Conservation (phyloP, 192 early-diverging fungal genomes). For the Mortierella antarctica region DNA sequence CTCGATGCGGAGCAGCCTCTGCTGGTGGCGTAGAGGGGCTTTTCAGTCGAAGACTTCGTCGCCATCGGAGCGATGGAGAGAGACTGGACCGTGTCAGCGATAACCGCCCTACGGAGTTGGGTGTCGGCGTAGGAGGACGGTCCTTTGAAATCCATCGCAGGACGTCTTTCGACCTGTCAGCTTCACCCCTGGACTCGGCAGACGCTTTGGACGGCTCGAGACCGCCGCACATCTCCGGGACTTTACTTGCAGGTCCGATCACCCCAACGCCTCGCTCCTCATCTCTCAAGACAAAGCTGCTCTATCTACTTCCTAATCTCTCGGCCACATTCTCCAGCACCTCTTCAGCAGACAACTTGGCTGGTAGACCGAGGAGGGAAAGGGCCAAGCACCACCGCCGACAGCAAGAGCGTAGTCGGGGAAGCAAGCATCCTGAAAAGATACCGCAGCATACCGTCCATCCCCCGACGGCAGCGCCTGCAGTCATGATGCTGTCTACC, state of each 20-base stretch:
- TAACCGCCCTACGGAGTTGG: not conserved
- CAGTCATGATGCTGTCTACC: conserved; percentile 32
- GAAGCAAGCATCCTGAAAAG: not conserved
- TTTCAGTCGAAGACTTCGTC: conserved; percentile 6
- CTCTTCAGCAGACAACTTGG: not conserved
- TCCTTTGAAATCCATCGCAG: not conserved
- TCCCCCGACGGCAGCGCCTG: not conserved
- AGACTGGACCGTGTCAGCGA: conserved; percentile 4
- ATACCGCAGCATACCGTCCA: not conserved
- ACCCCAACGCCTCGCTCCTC: conserved; percentile 22
- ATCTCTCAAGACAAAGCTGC: conserved; percentile 2
- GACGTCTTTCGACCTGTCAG: conserved; percentile 10
- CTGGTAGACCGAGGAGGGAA: not conserved
- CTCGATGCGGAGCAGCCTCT: not conserved
- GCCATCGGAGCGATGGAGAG: conserved; percentile 29
- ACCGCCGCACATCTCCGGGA: not conserved
- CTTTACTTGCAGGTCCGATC: conserved; percentile 5
- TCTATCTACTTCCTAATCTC: not conserved
- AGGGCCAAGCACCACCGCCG: not conserved
- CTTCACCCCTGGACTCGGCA: not conserved
- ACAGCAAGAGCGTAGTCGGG: not conserved
- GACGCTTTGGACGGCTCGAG: not conserved
- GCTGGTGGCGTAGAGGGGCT: conserved; percentile 2
- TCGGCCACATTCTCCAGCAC: not conserved
- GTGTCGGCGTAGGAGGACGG: not conserved